Evolutionary conservation across 257 asterid genomes (phyloP), one percentile per base, ranked within the genome.

Genomic region (Ehretia macrophylla): DNA sequence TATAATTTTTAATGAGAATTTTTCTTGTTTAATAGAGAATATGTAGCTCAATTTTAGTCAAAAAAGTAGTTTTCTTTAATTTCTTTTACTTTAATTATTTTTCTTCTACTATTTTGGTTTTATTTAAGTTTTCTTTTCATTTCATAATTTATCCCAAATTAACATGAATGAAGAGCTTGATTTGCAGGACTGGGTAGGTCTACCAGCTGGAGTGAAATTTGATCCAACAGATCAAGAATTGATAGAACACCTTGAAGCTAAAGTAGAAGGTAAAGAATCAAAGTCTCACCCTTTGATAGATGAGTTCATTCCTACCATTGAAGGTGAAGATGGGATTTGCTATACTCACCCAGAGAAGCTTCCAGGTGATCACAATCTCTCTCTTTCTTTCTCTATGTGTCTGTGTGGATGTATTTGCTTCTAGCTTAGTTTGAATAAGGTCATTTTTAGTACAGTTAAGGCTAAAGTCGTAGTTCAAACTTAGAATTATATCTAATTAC

Each of bases 211-310:
- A 40, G 99, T 93, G 69, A 93, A 93, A 64, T 93, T 93, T 57
- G 99, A 93, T 59, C 99, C 99, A 65, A 93, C 99, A 23, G 99
- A 93, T 66, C 99, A 93, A 63, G 97, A 93, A 76, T 69, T 93
- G 74, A 93, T 89, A 46, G 97, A 93, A 20, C 99, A 93, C 78
- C 94, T 93, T 2, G 99, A 93, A 69, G 99, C 97, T 0, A 85
- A 93, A 65, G 96, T 89, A 0, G 80, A 78, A 64, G 88, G 83
- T 19, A 76, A 79, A 55, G 94, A 85, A 60, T 77, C 92, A 16
- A 89, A 89, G 80, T 87, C 97, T 5, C 99, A 89, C 77, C 99
- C 97, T n/a, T 79, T 93, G 83, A 93, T 93, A 19, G 90, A 83
- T 65, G 90, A 83, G 66, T 83, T 83, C 56, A 83, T 83, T 51